Percentiles rank a stretch among this genome's conserved stretches.
These are phyloP conservation scores for Theobroma cacao DNA, from an alignment of 345 rosid species.

Conservation along the genomic window DNA sequence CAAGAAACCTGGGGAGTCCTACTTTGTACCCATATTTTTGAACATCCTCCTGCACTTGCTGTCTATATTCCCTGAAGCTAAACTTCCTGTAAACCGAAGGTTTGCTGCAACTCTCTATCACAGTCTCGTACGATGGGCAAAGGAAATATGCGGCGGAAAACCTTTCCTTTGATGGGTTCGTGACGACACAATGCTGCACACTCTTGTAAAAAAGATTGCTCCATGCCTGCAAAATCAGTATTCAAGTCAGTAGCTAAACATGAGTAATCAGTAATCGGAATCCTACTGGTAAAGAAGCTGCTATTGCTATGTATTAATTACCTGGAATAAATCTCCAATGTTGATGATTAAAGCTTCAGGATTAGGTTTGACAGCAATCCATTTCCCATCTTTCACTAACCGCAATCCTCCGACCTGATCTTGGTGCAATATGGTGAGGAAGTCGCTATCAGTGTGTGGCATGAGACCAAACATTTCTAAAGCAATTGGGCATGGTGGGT, in stretches of 20 bases:
- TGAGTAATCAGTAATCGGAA: too few relatives aligned
- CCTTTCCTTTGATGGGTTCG: constrained; percentile 68
- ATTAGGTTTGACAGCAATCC: constrained; percentile 88
- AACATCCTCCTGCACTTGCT: constrained; percentile 82
- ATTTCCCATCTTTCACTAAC: constrained; percentile 67
- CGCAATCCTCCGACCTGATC: constrained; percentile 94
- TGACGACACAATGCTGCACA: constrained; percentile 73
- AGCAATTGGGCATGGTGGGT: constrained; percentile 74
- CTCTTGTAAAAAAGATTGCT: constrained; percentile 88
- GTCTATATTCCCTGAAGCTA: constrained; percentile 69
- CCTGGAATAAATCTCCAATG: constrained; percentile 95
- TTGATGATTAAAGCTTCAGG: constrained; percentile 77
- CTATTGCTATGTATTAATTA: constrained; percentile 11
- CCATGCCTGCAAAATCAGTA: constrained; percentile 63
- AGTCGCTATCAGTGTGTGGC: constrained; percentile 98
- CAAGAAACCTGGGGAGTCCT: constrained; percentile 78
- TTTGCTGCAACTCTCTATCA: constrained; percentile 48
- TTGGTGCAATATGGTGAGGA: constrained; percentile 84
- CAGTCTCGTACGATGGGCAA: constrained; percentile 75
- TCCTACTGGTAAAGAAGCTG: not conserved
- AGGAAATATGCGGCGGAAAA: constrained; percentile 90
- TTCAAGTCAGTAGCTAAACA: not conserved
- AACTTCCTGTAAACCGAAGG: constrained; percentile 57
- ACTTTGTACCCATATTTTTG: constrained; percentile 67
- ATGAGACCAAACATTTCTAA: constrained; percentile 58